A percentile compares a stretch with the other conserved stretches of the same genome.
Conservation (phyloP, 2,329 filamentous ascomycete species). For the Ascocoryne sarcoides region DNA sequence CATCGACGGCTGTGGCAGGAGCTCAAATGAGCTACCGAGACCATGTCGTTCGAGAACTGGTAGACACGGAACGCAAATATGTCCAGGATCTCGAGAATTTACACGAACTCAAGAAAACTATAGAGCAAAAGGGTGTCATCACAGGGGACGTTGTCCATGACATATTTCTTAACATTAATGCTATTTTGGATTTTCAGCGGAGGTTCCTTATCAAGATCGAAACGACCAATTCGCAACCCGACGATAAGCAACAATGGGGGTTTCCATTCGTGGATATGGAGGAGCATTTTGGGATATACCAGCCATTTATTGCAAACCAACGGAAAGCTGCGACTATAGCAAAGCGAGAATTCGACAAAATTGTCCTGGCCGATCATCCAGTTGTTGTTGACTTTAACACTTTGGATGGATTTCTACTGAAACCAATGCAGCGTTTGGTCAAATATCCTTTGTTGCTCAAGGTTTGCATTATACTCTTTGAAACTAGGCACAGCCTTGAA, state of each 20-base stretch:
- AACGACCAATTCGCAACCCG: constrained; percentile 79
- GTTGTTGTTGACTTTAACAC: constrained; percentile 85
- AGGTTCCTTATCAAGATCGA: constrained; percentile 93
- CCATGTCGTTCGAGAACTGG: constrained; percentile 82
- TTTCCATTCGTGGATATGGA: constrained; percentile 78
- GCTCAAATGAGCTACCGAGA: constrained; percentile 67
- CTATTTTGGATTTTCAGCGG: constrained; percentile 89
- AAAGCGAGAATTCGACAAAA: constrained; percentile 78
- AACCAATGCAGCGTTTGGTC: constrained; percentile 90
- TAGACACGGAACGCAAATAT: constrained; percentile 94
- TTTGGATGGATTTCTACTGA: constrained; percentile 84
- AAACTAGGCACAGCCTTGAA: background rate
- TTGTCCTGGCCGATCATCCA: constrained; percentile 62
- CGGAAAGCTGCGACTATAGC: constrained; percentile 82
- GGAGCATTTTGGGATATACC: constrained; percentile 84
- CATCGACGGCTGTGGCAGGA: constrained; percentile 39
- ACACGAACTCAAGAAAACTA: constrained; percentile 80
- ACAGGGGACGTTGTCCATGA: constrained; percentile 85
- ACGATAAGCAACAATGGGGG: constrained; percentile 83
- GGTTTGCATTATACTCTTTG: too few species aligned
- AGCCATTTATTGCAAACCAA: constrained; percentile 96
- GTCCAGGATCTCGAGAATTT: constrained; percentile 94
- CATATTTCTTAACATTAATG: constrained; percentile 94
- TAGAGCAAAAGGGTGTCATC: constrained; percentile 81
- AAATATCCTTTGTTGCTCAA: constrained; percentile 90